Evolutionary conservation across 345 rosid genomes (phyloP), one percentile per base, ranked within the genome.

Genomic region (Hypericum perforatum): DNA sequence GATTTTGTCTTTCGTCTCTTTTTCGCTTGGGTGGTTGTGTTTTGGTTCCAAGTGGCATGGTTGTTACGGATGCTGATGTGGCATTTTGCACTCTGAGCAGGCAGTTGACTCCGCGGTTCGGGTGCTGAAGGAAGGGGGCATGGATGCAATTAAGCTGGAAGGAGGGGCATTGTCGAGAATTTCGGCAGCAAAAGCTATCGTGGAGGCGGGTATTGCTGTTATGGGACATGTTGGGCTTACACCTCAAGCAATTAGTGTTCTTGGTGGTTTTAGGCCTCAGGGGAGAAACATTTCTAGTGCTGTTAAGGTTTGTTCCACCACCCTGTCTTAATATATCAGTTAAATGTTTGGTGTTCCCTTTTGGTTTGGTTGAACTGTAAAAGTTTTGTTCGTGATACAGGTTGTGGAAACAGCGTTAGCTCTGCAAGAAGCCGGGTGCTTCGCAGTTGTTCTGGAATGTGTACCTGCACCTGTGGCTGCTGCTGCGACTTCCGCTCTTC

Each of bases 161-260:
- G 97, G 95, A 63, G 98, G 94, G 7, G 71, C 94, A 0, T 64
- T 80, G 16, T 79, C 97, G 0, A 79, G 98, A 63, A 81, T 88
- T 59, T 74, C 82, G 6, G 85, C 97, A 3, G 94, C 96, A 0
- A 92, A 72, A 66, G 78, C 84, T 5, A 88, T 92, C 50, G 96
- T 85, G 5, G 98, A 88, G 71, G 89, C 95, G 16, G 95, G 98
- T 54, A 88, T 83, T 54, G 95, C 96, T 0, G 98, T 92, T 61
- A 85, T 88, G 74, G 96, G 98, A 11, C 98, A 85, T 74, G 96
- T 88, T 11, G 95, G 98, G 0, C 80, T 85, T 54, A 92, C 98
- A 39, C 96, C 98, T 54, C 96, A 92, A 64, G 96, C 98, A 40
- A 88, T 88, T 38, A 88, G 98, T 63, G 89, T 88, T 65, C 90